Base-by-base conservation (phyloP, 768 basidiomycete species). In the Tulasnella sp. region DNA sequence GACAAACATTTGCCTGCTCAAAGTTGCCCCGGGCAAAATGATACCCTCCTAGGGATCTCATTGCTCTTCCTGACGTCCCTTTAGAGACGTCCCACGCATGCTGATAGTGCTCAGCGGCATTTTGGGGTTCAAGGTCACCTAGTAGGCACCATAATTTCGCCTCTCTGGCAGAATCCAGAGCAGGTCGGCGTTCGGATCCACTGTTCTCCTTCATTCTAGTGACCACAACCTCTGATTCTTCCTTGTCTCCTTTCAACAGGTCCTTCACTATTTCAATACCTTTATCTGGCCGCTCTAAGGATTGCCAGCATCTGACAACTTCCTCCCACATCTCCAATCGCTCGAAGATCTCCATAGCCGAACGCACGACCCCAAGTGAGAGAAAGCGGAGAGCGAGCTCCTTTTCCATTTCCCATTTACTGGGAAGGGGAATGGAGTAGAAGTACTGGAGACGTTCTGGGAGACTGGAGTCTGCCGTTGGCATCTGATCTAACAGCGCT, bases 281-380 rank as follows among this genome's bases (percentile, higher is more conserved):
- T 61, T 77, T 79, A 48, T 88, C 86, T 8, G 74, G 75, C 57
- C 76, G 69, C 57, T 93, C 91, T 67, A 92, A 72, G 15, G 79
- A 70, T 54, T 81, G 79, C 71, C 83, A 87, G 65, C 93, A 98
- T 56, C 75, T 72, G 37, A 90, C 89, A 6, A 87, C 91, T 57
- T 96, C 88, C 67, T 95, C 95, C 92, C 92, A 99, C 90, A 96
- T 90, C 67, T 98, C 91, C 54, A 96, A 70, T 31, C 87, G 75
- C 66, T 89, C 83, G 61, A 90, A 98, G 49, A 96, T 92, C 64
- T 85, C 92, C 43, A 98, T 69, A 0, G 95, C 92, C 4, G 86
- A 90, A 58, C 81, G 81, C 53, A 85, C 72, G 50, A 93, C 89
- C 13, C 95, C 95, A 43, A 98, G 70, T 39, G 77, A 73, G 57